These are phyloP conservation scores for Cercospora sesami DNA, from an alignment of 2,329 filamentous ascomycete species.

Conservation along the genomic window DNA sequence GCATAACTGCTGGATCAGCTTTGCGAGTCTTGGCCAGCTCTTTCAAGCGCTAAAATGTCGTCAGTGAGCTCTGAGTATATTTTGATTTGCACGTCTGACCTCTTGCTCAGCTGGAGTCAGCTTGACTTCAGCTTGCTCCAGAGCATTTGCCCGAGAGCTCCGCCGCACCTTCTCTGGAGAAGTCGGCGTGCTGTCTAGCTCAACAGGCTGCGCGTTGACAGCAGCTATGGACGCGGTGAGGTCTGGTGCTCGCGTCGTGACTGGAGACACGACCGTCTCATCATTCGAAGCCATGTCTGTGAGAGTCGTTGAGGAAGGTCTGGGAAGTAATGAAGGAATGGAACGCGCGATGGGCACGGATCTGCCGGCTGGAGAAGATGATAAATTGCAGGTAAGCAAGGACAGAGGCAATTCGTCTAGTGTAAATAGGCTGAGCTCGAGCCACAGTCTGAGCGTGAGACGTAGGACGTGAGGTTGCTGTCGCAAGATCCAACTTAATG, in stretches of 20 bases:
- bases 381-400: background rate
- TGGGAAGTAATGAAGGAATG: background rate
- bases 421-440: background rate
- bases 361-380: background rate
- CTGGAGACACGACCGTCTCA: constrained; percentile 33
- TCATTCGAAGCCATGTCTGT: constrained; percentile 21
- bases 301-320: background rate
- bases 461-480: background rate
- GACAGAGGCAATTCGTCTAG: too few species aligned
- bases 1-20: constrained; percentile 48
- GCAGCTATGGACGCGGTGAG: constrained; percentile 43
- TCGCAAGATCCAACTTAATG: constrained; percentile 1
- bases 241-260: constrained; percentile 31
- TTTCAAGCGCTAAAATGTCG: constrained; percentile 27
- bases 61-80: background rate
- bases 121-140: constrained; percentile 20
- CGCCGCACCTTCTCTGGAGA: constrained; percentile 30
- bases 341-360: background rate
- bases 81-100: background rate
- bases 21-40: constrained; percentile 42
- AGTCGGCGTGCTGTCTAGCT: constrained; percentile 45
- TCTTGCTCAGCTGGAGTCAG: constrained; percentile 32
- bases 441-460: background rate
- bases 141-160: constrained; percentile 22
- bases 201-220: constrained; percentile 48